Conservation (phyloP, 371 early-diverging fungal species). For the Choanephora cucurbitarum region DNA sequence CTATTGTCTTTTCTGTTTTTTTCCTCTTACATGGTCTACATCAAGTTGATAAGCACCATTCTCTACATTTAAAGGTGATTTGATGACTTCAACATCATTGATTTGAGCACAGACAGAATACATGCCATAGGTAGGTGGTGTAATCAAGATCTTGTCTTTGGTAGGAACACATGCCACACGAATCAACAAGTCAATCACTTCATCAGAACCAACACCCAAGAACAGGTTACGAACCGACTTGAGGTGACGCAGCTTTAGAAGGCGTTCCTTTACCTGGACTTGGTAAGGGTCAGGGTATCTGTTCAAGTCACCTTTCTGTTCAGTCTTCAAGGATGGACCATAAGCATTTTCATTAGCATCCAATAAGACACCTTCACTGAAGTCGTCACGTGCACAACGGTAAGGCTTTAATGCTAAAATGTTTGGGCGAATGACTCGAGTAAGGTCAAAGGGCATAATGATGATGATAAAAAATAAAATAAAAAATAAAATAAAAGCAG, state of each 20-base stretch:
- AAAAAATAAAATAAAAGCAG: no score
- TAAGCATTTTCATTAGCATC: constrained; percentile 98
- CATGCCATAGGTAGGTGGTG: constrained; percentile 99
- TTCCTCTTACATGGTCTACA: constrained; percentile 63
- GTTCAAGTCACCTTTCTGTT: constrained; percentile 65
- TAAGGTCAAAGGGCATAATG: constrained; percentile 63
- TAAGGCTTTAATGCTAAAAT: constrained; percentile 91
- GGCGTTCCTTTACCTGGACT: constrained; percentile 70
- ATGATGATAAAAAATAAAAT: constrained; percentile 2
- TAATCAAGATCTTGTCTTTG: constrained; percentile 89
- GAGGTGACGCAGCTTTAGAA: constrained; percentile 70
- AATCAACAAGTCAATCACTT: constrained; percentile 90
- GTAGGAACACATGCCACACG: constrained; percentile 92
- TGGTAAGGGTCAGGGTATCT: constrained; percentile 98
- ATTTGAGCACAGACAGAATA: constrained; percentile 91
- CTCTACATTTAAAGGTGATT: constrained; percentile 77
- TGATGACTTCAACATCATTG: constrained; percentile 90
- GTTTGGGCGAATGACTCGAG: constrained; percentile 88
- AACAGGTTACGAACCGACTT: constrained; percentile 76
- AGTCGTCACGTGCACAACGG: constrained; percentile 97
- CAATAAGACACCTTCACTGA: constrained; percentile 85
- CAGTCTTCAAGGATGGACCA: constrained; percentile 66
- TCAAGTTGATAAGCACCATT: constrained; percentile 83
- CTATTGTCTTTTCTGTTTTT: constrained; percentile 1
- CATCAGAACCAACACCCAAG: constrained; percentile 96